Conservation (phyloP, 2,329 filamentous ascomycete genomes). For the Pseudogymnoascus sp. region DNA sequence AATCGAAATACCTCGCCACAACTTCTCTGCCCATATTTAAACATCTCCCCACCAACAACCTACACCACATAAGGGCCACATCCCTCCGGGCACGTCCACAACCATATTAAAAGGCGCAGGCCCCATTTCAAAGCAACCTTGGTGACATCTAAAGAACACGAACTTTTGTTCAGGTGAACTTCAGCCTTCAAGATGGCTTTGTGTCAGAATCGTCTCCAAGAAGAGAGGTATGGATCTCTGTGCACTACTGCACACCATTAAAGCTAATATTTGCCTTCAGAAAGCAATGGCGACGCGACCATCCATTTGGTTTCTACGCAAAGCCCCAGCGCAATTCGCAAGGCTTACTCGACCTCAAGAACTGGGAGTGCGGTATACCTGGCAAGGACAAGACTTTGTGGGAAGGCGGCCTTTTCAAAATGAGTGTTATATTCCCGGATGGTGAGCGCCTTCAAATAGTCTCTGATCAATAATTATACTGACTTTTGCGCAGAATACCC, state of each 20-base stretch:
- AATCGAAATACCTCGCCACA: background rate
- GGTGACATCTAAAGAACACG: background rate
- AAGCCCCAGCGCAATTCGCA: conserved; percentile 73
- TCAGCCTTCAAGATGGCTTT: conserved; percentile 59
- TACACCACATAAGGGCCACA: background rate
- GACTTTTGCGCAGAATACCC: conserved; percentile 67
- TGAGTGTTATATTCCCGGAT: conserved; percentile 87
- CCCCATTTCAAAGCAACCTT: background rate
- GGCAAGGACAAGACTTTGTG: conserved; percentile 96
- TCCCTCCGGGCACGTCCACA: background rate
- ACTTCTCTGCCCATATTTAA: background rate
- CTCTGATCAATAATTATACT: conserved; percentile 15
- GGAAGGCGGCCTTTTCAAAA: conserved; percentile 96
- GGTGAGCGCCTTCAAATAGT: conserved; percentile 48
- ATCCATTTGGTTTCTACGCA: conserved; percentile 96
- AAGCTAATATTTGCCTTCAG: conserved; percentile 38
- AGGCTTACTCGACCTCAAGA: conserved; percentile 83
- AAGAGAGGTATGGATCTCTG: conserved; percentile 63
- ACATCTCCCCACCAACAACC: background rate
- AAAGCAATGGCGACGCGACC: conserved; percentile 94
- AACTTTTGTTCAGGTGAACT: conserved; percentile 3
- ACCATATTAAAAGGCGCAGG: background rate
- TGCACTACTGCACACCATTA: background rate
- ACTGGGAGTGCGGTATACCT: conserved; percentile 93
- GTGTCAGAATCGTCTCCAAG: conserved; percentile 78